phyloP scores from a whole-genome alignment of 331 rosid species.

The Cydonia oblonga region DNA sequence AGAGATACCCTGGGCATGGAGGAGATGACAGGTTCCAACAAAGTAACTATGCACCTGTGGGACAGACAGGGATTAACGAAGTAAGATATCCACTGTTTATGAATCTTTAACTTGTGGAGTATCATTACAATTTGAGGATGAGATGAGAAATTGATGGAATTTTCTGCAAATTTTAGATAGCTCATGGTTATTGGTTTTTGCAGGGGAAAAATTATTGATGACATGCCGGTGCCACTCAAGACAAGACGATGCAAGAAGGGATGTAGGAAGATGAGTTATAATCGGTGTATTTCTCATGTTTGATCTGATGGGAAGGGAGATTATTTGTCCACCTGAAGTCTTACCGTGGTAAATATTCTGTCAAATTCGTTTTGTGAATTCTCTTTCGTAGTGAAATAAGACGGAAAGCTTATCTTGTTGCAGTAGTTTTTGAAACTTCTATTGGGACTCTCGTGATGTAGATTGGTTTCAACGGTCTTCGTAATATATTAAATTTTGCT shows the following conservation, averaged over 20 bases:
- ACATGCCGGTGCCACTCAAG: background rate
- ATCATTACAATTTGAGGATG: background rate
- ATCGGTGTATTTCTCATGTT: background rate
- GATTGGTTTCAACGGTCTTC: no score
- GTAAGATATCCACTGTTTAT: slow-evolving; percentile 19
- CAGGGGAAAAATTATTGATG: slow-evolving; percentile 41
- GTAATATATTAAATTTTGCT: no score
- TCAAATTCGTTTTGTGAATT: background rate
- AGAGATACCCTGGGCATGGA: slow-evolving; percentile 15
- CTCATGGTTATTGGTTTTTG: slow-evolving; percentile 16
- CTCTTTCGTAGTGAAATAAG: background rate
- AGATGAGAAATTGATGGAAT: no score
- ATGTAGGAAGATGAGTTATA: background rate
- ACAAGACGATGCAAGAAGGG: background rate
- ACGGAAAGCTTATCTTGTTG: no score
- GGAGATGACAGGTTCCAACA: slow-evolving; percentile 4
- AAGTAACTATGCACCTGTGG: slow-evolving; percentile 11
- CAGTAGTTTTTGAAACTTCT: no score
- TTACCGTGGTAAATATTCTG: background rate
- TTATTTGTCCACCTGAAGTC: background rate
- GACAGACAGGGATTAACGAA: slow-evolving; percentile 22
- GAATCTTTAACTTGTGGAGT: background rate
- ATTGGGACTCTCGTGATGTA: no score
- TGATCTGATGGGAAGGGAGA: background rate
- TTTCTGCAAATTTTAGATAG: background rate